These are phyloP conservation scores for Cryptococcus sp. DNA, from an alignment of 1,284 basidiomycete genomes.

Conservation along the genomic window DNA sequence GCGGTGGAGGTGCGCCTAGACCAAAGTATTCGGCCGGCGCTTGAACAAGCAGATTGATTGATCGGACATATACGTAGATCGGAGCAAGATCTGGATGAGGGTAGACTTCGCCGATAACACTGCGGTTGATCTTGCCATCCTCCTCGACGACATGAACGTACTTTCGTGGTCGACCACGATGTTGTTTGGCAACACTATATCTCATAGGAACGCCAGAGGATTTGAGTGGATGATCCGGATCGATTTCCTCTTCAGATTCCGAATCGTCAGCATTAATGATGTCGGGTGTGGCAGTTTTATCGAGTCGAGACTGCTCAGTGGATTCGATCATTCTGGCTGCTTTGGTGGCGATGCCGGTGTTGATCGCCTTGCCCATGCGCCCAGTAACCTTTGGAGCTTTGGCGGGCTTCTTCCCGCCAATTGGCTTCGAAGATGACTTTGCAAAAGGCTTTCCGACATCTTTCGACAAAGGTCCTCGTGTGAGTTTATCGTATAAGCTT, in stretches of 20 bases:
- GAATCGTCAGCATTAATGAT: not conserved
- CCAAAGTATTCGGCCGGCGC: conserved; percentile 28
- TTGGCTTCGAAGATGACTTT: not conserved
- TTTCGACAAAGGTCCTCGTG: not conserved
- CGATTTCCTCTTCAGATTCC: not conserved
- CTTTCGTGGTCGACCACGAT: conserved; percentile 38
- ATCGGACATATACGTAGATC: conserved; percentile 27
- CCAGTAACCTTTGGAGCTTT: not conserved
- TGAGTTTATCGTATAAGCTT: not conserved
- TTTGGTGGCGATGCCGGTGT: too few relatives aligned
- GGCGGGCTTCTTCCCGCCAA: not conserved
- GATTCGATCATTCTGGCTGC: too few relatives aligned
- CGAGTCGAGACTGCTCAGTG: too few relatives aligned
- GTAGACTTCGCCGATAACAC: conserved; percentile 22
- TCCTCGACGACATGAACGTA: conserved; percentile 37
- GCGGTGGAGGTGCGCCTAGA: conserved; percentile 21
- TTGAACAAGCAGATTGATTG: conserved; percentile 20
- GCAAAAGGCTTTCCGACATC: too few relatives aligned
- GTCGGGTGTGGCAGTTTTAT: not conserved
- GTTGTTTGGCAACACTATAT: conserved; percentile 26
- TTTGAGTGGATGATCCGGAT: not conserved
- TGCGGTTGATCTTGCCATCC: conserved; percentile 29
- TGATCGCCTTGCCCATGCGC: too few relatives aligned
- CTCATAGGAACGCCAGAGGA: conserved; percentile 1
- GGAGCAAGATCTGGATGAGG: conserved; percentile 22